Evolutionary conservation across 2,329 filamentous ascomycete species (phyloP).

Genomic region (Pestalotiopsis sp.): DNA sequence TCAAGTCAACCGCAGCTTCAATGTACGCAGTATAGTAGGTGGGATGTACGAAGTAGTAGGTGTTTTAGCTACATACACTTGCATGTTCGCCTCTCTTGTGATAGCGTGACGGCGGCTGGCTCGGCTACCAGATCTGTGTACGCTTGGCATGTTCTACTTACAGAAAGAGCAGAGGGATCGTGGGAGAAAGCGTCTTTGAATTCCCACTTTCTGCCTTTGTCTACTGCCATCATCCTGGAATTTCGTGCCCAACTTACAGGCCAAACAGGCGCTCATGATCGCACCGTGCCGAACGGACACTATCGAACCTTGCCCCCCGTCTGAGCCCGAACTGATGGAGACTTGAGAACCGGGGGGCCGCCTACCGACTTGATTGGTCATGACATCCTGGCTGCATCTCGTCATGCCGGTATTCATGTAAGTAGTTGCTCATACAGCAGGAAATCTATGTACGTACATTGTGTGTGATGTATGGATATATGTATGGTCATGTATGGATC

Average conservation of each 20-base stretch:
- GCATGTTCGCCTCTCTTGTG: not conserved
- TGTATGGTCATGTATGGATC: not conserved
- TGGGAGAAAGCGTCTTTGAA: not conserved
- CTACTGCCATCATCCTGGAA: not conserved
- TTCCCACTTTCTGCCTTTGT: not conserved
- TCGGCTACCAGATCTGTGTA: not conserved
- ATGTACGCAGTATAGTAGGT: not conserved
- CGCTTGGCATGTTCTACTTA: not conserved
- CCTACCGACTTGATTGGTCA: conserved; percentile 12
- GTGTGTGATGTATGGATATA: not conserved
- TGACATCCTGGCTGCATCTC: conserved; percentile 7
- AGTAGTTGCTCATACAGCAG: no score
- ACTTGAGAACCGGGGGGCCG: not conserved
- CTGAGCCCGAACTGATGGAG: conserved; percentile 4
- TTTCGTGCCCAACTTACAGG: not conserved
- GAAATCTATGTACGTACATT: not conserved
- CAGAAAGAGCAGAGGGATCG: not conserved
- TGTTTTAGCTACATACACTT: not conserved
- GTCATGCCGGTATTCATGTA: conserved; percentile 12
- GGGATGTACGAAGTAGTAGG: not conserved
- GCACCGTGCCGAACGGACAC: conserved; percentile 28
- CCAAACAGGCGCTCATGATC: conserved; percentile 16
- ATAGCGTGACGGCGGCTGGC: conserved; percentile 1
- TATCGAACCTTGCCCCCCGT: conserved; percentile 16
- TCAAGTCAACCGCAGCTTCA: not conserved